These are phyloP conservation scores for Chernovozyma aurita DNA, from an alignment of 1,139 yeast genomes.

Conservation along the genomic window DNA sequence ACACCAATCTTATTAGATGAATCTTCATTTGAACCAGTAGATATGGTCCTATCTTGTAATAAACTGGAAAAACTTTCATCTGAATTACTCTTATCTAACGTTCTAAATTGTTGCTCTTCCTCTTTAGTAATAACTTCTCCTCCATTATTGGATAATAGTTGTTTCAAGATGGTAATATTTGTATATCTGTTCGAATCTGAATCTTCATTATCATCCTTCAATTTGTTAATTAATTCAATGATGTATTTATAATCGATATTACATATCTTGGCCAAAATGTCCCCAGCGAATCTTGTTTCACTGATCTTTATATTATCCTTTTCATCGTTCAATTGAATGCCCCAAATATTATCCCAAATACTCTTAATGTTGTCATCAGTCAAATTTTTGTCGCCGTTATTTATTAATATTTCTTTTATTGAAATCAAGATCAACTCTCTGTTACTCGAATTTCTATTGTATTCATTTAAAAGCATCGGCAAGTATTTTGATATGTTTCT, in stretches of 20 bases:
- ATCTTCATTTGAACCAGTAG: constrained; percentile 10
- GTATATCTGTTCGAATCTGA: constrained; percentile 22
- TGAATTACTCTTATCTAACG: background rate
- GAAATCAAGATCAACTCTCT: constrained; percentile 31
- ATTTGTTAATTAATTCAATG: constrained; percentile 13
- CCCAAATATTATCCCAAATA: constrained; percentile 16
- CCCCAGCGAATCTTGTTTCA: constrained; percentile 30
- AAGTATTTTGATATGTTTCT: constrained; percentile 32
- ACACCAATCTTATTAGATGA: constrained; percentile 9
- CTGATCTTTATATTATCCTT: constrained; percentile 9
- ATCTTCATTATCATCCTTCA: constrained; percentile 5
- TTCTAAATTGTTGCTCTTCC: background rate
- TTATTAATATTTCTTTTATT: constrained; percentile 32
- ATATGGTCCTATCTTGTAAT: too few relatives aligned
- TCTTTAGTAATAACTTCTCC: constrained; percentile 11
- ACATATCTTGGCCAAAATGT: constrained; percentile 23
- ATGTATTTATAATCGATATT: constrained; percentile 12
- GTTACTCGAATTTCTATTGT: constrained; percentile 17
- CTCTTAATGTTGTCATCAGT: constrained; percentile 4
- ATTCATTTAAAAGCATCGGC: constrained; percentile 23
- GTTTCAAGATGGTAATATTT: constrained; percentile 30
- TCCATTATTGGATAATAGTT: constrained; percentile 5
- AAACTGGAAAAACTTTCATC: background rate
- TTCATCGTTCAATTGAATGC: constrained; percentile 7
- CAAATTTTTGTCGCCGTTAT: background rate